Base-by-base conservation (phyloP, 2,329 filamentous ascomycete genomes). In the Acrocalymma vagum region DNA sequence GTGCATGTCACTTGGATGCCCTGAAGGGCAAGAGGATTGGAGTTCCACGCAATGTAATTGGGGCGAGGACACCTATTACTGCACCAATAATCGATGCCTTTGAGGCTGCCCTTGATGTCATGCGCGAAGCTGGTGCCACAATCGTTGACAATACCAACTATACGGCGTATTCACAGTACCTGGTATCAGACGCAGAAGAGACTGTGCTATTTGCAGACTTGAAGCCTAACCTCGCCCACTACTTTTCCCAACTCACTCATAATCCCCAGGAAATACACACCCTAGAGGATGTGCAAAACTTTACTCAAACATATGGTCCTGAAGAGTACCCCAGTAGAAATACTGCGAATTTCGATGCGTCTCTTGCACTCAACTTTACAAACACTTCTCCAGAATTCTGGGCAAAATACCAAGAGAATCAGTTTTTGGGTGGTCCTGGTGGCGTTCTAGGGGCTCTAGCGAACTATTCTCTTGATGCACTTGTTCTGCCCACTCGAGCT, bases 311-410 rank as follows among this genome's bases (percentile, higher is more conserved):
- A 0, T 78, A 73, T 33, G 60, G 74, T 0, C 62, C 64, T 0
- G 85, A 88, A 55, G 74, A 78, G n/a, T 88, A 78, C 51, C 84
- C 85, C 0, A 66, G 74, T 31, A 75, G 82, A n/a, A 74, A 87
- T 64, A 86, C 83, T 0, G 67, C 45, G 0, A 25, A 73, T 2
- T 87, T 82, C 78, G 80, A 86, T 38, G 52, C 60, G 2, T 72
- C 78, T 0, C 70, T 87, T 1, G 70, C 71, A 1, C 63, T 73
- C 3, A 75, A 74, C n/a, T 80, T 77, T 58, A 75, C 79, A 48
- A 86, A 85, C 62, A 80, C 76, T 0, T 75, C 75, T 13, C 74
- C 78, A 0, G 58, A 75, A 20, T 85, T 85, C 65, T 84, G 81
- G 79, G 62, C 72, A 0, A 71, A 75, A 4, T 84, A 84, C 53